These are phyloP conservation scores for Colletotrichum liaoningense DNA, from an alignment of 2,329 filamentous ascomycete genomes.

Conservation along the genomic window DNA sequence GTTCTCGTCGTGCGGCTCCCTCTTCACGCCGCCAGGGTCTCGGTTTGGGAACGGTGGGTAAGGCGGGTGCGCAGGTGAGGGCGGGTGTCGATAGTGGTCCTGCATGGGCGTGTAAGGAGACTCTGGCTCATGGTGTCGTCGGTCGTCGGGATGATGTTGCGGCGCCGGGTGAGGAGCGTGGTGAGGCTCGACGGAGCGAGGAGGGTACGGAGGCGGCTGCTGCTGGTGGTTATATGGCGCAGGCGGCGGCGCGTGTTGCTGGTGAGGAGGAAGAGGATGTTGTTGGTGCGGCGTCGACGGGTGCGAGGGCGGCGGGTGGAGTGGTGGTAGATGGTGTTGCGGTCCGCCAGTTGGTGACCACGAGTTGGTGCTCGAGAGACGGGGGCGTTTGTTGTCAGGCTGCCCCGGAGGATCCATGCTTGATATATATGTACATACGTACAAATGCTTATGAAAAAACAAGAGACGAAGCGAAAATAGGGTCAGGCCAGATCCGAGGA, in stretches of 20 bases:
- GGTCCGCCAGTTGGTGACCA: slow-evolving; percentile 55
- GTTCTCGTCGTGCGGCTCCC: slow-evolving; percentile 63
- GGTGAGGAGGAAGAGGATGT: slow-evolving; percentile 48
- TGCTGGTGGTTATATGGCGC: slow-evolving; percentile 48
- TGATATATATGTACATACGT: slow-evolving; percentile 57
- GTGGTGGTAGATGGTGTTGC: slow-evolving; percentile 60
- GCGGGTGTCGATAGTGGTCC: slow-evolving; percentile 62
- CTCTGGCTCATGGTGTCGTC: slow-evolving; percentile 68
- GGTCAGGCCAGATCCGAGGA: slow-evolving; percentile 38
- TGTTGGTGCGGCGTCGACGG: slow-evolving; percentile 46
- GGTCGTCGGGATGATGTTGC: slow-evolving; percentile 54
- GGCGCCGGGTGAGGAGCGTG: slow-evolving; percentile 45
- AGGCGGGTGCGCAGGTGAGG: slow-evolving; percentile 56
- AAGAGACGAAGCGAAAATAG: slow-evolving; percentile 37
- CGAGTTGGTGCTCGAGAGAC: slow-evolving; percentile 58
- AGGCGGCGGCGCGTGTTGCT: slow-evolving; percentile 47
- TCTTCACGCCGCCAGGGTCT: slow-evolving; percentile 67
- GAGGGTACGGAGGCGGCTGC: slow-evolving; percentile 39
- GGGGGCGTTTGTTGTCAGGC: slow-evolving; percentile 70
- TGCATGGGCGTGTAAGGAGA: slow-evolving; percentile 63
- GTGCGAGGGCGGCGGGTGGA: slow-evolving; percentile 57
- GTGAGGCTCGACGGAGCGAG: slow-evolving; percentile 52
- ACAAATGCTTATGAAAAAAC: slow-evolving; percentile 38
- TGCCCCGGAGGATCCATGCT: slow-evolving; percentile 70
- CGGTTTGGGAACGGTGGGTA: slow-evolving; percentile 58